Evolutionary conservation across 148 eudicot genomes (phyloP), one percentile per base, ranked within the genome.

Genomic region (Heliosperma pusillum): DNA sequence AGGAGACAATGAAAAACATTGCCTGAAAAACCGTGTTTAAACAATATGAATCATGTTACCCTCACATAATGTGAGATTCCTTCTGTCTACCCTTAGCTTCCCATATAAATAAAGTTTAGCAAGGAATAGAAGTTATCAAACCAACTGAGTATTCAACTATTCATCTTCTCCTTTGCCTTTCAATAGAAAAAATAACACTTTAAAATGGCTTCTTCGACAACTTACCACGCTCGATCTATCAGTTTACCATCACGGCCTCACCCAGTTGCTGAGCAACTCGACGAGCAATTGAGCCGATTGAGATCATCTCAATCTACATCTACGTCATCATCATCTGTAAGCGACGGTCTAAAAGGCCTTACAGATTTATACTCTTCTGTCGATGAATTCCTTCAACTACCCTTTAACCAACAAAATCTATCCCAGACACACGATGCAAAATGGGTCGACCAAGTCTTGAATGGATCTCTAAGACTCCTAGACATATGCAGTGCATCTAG

Each of bases 381-480:
- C 15, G 80, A 76, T 70, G 84, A 83, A 63, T 72, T 85, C 30
- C 79, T 85, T 16, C 80, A 69, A 7, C 13, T 78, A 55, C 84
- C 82, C 4, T 58, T 59, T 50, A 77, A n/a, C n/a, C n/a, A n/a
- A n/a, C n/a, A n/a, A n/a, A n/a, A n/a, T n/a, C n/a, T n/a, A n/a
- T n/a, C n/a, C n/a, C n/a, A n/a, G n/a, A n/a, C n/a, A n/a, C n/a
- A n/a, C n/a, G n/a, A 62, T 21, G 15, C 27, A 29, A 16, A 53
- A 71, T 0, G 10, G 70, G 72, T 25, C 27, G 82, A 80, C 56
- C 79, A 71, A 19, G 61, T 58, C 6, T 74, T 83, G 60, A 85
- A 83, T 47, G 80, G 83, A 29, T 81, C 82, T 75, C 65, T 83
- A 7, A 73, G 76, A 75, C 79, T 87, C 24, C 76, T 87, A 36